Evolutionary conservation across 257 asterid genomes (phyloP), one percentile per base, ranked within the genome.

Genomic region (Solanum gracilifrons): DNA sequence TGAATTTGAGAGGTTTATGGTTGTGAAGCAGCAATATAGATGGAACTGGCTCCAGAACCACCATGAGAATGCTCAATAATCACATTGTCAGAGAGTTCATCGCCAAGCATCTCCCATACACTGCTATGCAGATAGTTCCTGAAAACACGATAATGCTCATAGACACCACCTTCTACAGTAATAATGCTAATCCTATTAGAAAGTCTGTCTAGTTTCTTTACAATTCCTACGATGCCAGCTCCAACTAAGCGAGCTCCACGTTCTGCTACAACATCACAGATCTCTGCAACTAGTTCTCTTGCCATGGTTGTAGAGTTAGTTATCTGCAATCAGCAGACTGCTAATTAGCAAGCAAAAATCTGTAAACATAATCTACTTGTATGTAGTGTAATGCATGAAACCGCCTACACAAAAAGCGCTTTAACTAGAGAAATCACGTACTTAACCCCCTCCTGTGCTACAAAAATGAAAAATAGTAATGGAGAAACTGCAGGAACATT

Each of bases 221-320:
- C 90, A 6, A 94, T 91, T 18, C 96, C 98, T 3, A 95, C 94
- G 0, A 95, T 93, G 25, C 96, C 97, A 5, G 98, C 97, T 71
- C 97, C 98, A 9, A 94, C 97, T 0, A 95, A 93, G 11, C 98
- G 96, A 16, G 98, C 98, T 75, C 94, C 98, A 13, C 98, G 95
- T 66, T 94, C 97, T 36, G 96, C 96, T 31, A 94, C 98, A 20
- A 93, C 85, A 88, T 95, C 98, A 23, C 98, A 95, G 7, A 95
- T 90, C 91, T 95, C 97, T 3, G 93, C 85, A 3, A 95, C 92
- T 39, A 93, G 92, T 90, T 93, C 95, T 88, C 97, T 93, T 16
- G 86, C 94, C 90, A 88, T 71, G 33, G 95, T 93, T 6, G 91
- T 93, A 2, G 98, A 90, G 84, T 76, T 82, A 60, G 77, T 88